A percentile compares a stretch with the other conserved stretches of the same genome.
Evolutionary conservation across 73 alveolate genomes (phyloP).

Genomic region (Tetrahymena borealis): DNA sequence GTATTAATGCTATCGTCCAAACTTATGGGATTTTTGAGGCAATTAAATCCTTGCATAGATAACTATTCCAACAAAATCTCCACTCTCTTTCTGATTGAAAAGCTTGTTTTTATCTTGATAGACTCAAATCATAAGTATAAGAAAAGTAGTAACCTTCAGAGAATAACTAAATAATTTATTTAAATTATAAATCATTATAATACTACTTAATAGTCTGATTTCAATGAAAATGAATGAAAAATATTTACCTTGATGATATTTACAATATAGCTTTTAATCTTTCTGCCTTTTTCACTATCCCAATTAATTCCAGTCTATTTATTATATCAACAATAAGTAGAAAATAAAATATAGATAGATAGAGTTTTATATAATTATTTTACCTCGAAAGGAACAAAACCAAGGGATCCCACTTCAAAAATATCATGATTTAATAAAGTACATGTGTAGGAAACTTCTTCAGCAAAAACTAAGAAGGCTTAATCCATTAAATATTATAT

Average conservation of each 20-base stretch:
- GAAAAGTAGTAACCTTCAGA: slow-evolving; percentile 73
- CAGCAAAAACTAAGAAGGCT: slow-evolving; percentile 25
- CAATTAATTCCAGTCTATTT: background rate
- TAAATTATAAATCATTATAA: background rate
- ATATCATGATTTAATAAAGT: slow-evolving; percentile 24
- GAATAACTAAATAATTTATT: background rate
- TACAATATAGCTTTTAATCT: background rate
- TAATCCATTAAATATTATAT: slow-evolving; percentile 23
- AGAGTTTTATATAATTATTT: background rate
- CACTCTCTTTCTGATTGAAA: slow-evolving; percentile 44
- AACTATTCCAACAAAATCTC: slow-evolving; percentile 79
- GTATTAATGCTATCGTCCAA: slow-evolving; percentile 74
- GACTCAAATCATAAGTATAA: slow-evolving; percentile 80
- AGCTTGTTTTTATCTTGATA: slow-evolving; percentile 23
- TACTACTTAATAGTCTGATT: background rate
- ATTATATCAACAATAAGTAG: background rate
- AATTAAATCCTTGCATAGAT: slow-evolving; percentile 61
- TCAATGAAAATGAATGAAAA: too few relatives aligned
- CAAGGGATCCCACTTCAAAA: slow-evolving; percentile 10
- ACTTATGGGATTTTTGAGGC: slow-evolving; percentile 56
- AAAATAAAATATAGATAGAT: background rate
- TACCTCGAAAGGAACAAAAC: slow-evolving; percentile 14
- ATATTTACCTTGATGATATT: background rate
- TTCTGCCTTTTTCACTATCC: background rate
- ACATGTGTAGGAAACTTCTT: slow-evolving; percentile 11